Percentiles rank a stretch among this genome's conserved stretches.
Evolutionary conservation across 305 asterid genomes (phyloP).

Genomic region (Caryopteris hybrid): DNA sequence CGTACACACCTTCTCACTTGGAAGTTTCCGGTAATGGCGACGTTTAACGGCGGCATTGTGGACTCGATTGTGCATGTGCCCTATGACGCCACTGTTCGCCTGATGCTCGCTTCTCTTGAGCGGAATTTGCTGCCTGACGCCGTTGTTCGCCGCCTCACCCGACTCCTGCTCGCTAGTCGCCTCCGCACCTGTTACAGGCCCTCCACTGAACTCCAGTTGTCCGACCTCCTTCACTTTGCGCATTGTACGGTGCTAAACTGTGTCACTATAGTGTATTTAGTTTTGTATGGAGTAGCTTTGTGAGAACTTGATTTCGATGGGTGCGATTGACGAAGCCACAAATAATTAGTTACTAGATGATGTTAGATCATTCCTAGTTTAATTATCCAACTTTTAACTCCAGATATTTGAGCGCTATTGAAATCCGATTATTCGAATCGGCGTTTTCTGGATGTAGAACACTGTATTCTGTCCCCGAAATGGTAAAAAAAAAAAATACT

Average conservation of each 20-base stretch:
- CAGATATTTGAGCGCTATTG: neutral
- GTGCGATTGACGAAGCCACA: neutral
- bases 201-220: constrained; percentile 52
- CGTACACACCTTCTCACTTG: neutral
- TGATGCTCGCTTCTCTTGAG: constrained; percentile 71
- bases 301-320: neutral
- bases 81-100: constrained; percentile 56
- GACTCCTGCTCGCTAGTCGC: constrained; percentile 67
- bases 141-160: constrained; percentile 67
- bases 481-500: no score
- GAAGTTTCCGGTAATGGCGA: constrained; percentile 21
- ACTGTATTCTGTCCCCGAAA: no score
- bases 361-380: neutral
- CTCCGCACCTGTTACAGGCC: constrained; percentile 71
- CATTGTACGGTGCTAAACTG: constrained; percentile 34
- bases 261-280: neutral
- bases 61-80: constrained; percentile 45
- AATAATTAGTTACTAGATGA: neutral
- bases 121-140: constrained; percentile 82
- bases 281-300: neutral
- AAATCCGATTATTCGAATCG: neutral
- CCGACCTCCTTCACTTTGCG: constrained; percentile 53
- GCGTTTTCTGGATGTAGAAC: no score
- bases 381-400: neutral
- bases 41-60: constrained; percentile 30